Evolutionary conservation across 2,329 filamentous ascomycete species (phyloP).

Genomic region (Sclerotinia glacialis): DNA sequence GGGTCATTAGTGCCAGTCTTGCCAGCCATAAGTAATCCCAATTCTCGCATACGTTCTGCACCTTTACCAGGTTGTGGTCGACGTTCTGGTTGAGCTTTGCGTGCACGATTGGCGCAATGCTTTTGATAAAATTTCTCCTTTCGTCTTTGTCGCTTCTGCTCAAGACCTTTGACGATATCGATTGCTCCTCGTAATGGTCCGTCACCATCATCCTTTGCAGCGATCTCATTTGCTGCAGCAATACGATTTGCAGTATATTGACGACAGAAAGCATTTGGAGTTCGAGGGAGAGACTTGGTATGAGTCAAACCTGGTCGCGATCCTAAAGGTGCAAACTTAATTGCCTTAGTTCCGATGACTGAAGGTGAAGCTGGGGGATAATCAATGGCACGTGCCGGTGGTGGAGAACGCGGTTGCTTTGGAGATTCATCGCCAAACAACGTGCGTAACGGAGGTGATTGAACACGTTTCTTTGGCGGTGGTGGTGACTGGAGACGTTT

Average conservation of each 20-base stretch:
- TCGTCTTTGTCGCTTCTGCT: conserved; percentile 88
- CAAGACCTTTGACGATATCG: conserved; percentile 94
- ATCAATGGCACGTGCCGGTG: conserved; percentile 52
- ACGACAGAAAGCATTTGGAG: conserved; percentile 66
- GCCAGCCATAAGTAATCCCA: conserved; percentile 85
- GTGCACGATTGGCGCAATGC: conserved; percentile 70
- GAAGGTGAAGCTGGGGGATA: conserved; percentile 50
- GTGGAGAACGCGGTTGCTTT: conserved; percentile 66
- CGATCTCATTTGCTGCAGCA: conserved; percentile 44
- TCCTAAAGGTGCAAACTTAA: conserved; percentile 48
- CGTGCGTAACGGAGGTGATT: conserved; percentile 39
- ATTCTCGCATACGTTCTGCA: conserved; percentile 87
- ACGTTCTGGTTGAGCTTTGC: conserved; percentile 63
- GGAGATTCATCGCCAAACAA: conserved; percentile 37
- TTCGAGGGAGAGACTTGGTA: conserved; percentile 84
- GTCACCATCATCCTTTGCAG: conserved; percentile 43
- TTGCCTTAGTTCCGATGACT: conserved; percentile 41
- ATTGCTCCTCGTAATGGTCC: conserved; percentile 86
- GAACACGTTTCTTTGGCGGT: conserved; percentile 41
- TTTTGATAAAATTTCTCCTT: conserved; percentile 91
- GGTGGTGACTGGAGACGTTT: conserved; percentile 41
- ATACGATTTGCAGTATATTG: conserved; percentile 44
- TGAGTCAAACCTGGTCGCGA: conserved; percentile 66
- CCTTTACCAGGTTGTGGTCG: conserved; percentile 75
- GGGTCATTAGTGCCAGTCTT: conserved; percentile 63